Percentiles rank a stretch among this genome's conserved stretches.
Conservation (phyloP, 495 filamentous ascomycete genomes). For the Tuber umbilicatum region DNA sequence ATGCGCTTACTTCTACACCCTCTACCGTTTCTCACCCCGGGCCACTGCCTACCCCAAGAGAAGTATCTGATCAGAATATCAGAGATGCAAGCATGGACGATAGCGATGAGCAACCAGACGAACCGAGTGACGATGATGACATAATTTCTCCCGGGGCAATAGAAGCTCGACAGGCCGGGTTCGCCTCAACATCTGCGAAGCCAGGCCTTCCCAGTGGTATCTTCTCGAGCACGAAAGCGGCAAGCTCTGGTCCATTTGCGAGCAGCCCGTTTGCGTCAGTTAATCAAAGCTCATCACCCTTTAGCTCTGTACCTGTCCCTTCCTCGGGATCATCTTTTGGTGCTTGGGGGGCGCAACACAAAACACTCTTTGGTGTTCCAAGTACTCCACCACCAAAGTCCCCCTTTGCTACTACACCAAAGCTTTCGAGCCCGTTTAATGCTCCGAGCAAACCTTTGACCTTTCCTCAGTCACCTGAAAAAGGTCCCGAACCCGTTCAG, state of each 20-base stretch:
- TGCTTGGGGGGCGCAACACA: neutral
- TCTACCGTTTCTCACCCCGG: constrained; percentile 29
- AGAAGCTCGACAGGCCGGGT: constrained; percentile 34
- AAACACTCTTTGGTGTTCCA: constrained; percentile 8
- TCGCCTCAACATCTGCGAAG: constrained; percentile 23
- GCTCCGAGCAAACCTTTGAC: neutral
- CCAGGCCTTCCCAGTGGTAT: constrained; percentile 14
- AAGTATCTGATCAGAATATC: constrained; percentile 46
- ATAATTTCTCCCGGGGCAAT: constrained; percentile 39
- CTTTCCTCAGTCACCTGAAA: neutral
- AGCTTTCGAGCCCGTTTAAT: constrained; percentile 20
- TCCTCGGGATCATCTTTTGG: constrained; percentile 15
- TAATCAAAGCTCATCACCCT: constrained; percentile 17
- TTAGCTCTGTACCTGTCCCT: constrained; percentile 10
- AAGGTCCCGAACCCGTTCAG: neutral
- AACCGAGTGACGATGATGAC: constrained; percentile 40
- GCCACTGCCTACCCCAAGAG: constrained; percentile 42
- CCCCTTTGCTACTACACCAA: constrained; percentile 14
- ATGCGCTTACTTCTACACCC: constrained; percentile 50
- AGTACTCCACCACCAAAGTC: constrained; percentile 4
- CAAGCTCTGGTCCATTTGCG: neutral
- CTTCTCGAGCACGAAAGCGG: constrained; percentile 13
- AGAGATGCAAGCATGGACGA: constrained; percentile 59
- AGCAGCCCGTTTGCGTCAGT: constrained; percentile 21
- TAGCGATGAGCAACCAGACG: constrained; percentile 42